A percentile compares a stretch with the other conserved stretches of the same genome.
Evolutionary conservation across 768 basidiomycete genomes (phyloP).

Genomic region (Holtermanniella nyarrowii): DNA sequence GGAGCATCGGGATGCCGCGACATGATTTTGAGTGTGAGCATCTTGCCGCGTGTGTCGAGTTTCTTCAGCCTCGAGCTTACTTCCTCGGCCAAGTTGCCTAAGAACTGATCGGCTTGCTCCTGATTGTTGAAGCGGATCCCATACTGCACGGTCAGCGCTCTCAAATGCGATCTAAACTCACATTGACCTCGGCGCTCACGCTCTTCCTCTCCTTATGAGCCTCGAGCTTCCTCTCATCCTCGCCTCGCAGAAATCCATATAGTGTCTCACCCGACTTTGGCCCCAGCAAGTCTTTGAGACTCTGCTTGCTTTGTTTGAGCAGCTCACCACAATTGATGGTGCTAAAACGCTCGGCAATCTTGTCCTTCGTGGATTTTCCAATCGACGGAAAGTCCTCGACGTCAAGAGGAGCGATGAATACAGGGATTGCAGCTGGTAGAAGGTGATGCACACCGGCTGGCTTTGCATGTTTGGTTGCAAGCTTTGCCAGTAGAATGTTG

Average conservation of each 20-base stretch:
- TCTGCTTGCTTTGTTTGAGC: constrained; percentile 53
- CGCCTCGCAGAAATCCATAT: constrained; percentile 70
- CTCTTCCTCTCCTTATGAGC: constrained; percentile 78
- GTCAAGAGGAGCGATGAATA: constrained; percentile 31
- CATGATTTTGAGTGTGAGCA: constrained; percentile 79
- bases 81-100: constrained; percentile 66
- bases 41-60: constrained; percentile 59
- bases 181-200: constrained; percentile 90
- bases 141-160: constrained; percentile 54
- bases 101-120: constrained; percentile 68
- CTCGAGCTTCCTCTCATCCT: constrained; percentile 70
- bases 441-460: constrained; percentile 81
- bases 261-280: constrained; percentile 72
- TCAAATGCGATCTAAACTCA: too few species aligned
- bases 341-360: constrained; percentile 70
- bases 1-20: constrained; percentile 76
- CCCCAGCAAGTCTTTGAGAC: constrained; percentile 64
- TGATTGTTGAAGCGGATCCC: constrained; percentile 83
- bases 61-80: constrained; percentile 61
- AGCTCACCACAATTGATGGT: constrained; percentile 58
- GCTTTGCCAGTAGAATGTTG: constrained; percentile 83
- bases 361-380: constrained; percentile 62
- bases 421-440: constrained; percentile 37
- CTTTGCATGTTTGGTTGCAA: constrained; percentile 84
- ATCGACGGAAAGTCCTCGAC: constrained; percentile 79